Evolutionary conservation across 78 protist genomes (phyloP).

Genomic region (Polysphondylium violaceum): DNA sequence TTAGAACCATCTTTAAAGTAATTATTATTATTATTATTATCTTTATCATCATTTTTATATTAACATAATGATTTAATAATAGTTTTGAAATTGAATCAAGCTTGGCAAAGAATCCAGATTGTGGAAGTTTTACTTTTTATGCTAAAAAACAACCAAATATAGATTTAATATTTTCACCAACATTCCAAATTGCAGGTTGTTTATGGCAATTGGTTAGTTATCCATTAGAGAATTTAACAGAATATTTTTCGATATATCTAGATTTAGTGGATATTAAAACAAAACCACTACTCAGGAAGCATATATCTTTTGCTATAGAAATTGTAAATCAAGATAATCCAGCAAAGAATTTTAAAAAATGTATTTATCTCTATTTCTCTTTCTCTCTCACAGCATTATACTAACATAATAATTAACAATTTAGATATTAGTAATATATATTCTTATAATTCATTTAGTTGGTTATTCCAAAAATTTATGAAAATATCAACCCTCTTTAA

Average conservation of each 20-base stretch:
- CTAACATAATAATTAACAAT: background rate
- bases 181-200: constrained; percentile 67
- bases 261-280: constrained; percentile 78
- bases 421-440: constrained; percentile 71
- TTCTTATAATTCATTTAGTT: constrained; percentile 75
- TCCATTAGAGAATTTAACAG: constrained; percentile 74
- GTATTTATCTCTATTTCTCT: background rate
- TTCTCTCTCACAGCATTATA: background rate
- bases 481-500: constrained; percentile 43
- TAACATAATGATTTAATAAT: background rate
- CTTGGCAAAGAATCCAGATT: constrained; percentile 60
- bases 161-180: constrained; percentile 71
- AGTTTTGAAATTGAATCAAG: constrained; percentile 72
- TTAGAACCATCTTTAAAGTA: constrained; percentile 60
- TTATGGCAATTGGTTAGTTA: constrained; percentile 73
- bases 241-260: constrained; percentile 69
- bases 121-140: constrained; percentile 53
- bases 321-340: constrained; percentile 75
- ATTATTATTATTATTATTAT: background rate
- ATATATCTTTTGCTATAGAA: constrained; percentile 76
- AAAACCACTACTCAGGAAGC: constrained; percentile 67
- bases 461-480: constrained; percentile 81
- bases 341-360: constrained; percentile 61
- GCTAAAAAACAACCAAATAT: constrained; percentile 66
- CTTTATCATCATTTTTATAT: background rate